These are phyloP conservation scores for Ceratocystis cacaofunesta DNA, from an alignment of 2,329 filamentous ascomycete species.

Conservation along the genomic window DNA sequence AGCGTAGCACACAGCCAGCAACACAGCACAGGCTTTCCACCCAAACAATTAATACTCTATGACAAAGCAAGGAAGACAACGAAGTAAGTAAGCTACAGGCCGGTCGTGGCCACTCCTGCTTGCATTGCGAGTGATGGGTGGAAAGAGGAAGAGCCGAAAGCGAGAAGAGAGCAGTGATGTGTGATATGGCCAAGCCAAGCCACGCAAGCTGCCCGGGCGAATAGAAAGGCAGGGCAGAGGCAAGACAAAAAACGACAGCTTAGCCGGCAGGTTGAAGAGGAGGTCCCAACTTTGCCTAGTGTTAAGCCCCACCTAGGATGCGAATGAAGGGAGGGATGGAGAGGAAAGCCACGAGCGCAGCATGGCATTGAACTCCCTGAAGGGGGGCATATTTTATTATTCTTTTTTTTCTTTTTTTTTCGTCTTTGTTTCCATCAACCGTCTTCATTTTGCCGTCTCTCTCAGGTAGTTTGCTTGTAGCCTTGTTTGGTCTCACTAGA, in stretches of 20 bases:
- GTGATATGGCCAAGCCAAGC: constrained; percentile 1
- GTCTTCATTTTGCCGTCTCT: no score
- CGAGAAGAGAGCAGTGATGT: background rate
- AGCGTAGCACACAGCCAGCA: no score
- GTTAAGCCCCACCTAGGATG: background rate
- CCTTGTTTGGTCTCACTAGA: background rate
- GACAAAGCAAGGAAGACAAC: background rate
- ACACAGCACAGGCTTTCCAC: background rate
- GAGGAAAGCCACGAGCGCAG: background rate
- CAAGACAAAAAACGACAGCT: background rate
- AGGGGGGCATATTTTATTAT: background rate
- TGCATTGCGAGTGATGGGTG: background rate
- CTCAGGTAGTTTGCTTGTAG: background rate
- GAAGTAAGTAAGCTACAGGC: background rate
- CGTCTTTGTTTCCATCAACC: no score
- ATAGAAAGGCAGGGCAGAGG: background rate
- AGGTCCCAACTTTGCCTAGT: background rate
- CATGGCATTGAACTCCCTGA: background rate
- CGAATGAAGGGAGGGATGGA: background rate
- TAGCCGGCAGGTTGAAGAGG: background rate
- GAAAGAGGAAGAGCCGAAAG: background rate
- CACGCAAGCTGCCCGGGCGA: background rate
- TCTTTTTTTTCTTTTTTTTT: background rate
- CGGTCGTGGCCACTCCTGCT: background rate
- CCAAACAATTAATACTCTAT: background rate